Base-by-base conservation (phyloP, 1,139 yeast species). In the Protomyces inundatus region DNA sequence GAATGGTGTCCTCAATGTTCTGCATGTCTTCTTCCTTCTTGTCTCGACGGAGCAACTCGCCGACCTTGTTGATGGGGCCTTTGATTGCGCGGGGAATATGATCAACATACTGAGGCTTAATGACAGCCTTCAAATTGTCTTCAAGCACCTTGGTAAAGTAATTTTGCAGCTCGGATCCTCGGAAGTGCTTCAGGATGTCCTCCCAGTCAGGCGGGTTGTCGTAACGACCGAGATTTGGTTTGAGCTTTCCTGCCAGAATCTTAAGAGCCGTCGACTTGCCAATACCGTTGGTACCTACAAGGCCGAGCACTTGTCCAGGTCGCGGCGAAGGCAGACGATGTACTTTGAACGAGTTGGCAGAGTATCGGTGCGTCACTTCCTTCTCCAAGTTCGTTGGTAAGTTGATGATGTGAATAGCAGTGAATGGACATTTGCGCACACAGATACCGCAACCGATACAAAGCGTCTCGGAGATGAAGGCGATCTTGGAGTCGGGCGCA, bases 391-490 rank as follows among this genome's bases (percentile, higher is more conserved):
- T 90, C 50, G 98, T 93, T 69, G 98, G 98, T 76, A 93, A 81
- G 74, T 93, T 93, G 79, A 93, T 93, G 75, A 93, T 91, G 74
- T 84, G 87, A 72, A 93, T 91, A 70, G 98, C 98, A 72, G 91
- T 96, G 74, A 93, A 93, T 36, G 98, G 98, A 79, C 98, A 93
- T 76, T 90, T 93, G 77, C 93, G 93, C 61, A 90, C 96, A 82
- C 98, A 93, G 72, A 93, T 93, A 90, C 98, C 98, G 81, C 98
- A 93, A 75, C 98, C 98, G 73, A 93, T 93, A 83, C 98, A 93
- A 74, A 93, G 81, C 53, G 81, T 88, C 76, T 93, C 98, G n/a
- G 97, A 89, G 68, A 93, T 89, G 75, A 91, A 93, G 33, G 98
- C 96, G 73, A 93, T 90, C 75, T 93, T 93, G 67, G 89, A 85